Base-by-base conservation (phyloP, 768 basidiomycete species). In the Ramaria rubella region DNA sequence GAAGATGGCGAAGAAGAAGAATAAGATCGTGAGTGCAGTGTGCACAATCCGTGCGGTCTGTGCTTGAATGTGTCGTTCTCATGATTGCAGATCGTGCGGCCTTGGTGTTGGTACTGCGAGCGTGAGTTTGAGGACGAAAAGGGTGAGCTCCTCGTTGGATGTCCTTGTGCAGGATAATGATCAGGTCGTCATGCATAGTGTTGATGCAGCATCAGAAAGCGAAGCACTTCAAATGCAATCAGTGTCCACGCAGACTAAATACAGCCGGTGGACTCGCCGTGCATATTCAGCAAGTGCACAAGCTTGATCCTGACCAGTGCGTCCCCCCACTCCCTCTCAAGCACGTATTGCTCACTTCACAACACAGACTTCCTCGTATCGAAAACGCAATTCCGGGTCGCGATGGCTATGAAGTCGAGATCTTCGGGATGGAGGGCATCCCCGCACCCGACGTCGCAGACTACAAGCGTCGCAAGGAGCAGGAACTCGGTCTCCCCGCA, bases 71-170 rank as follows among this genome's bases (percentile, higher is more conserved):
- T n/a, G 12, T 27, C 21, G 12, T 33, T 9, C 30, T 52, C 19
- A 54, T 48, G 8, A 14, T 40, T n/a, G 17, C 58, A 93, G 90
- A 72, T 91, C 61, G 81, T 93, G 61, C 84, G 87, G 5, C 90
- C 91, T 15, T 96, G 94, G 93, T 97, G 94, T 75, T 97, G 94
- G 94, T 98, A 98, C 70, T 98, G 94, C 75, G 94, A 98, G 72
- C 83, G 95, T 68, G 95, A 96, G 72, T 99, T 99, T 65, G 94
- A 98, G 72, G 96, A 99, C 81, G 94, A 97, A 72, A 98, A 97
- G 75, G 94, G 94, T 91, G 48, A 19, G 76, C 72, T 51, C 38
- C 38, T 53, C 44, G 23, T 50, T 21, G 5, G 12, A 6, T 48
- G 21, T 46, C 46, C 9, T 15, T 54, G n/a, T n/a, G n/a, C n/a